These are phyloP conservation scores for Ganoderma sinense DNA, from an alignment of 1,284 basidiomycete genomes.

Conservation along the genomic window DNA sequence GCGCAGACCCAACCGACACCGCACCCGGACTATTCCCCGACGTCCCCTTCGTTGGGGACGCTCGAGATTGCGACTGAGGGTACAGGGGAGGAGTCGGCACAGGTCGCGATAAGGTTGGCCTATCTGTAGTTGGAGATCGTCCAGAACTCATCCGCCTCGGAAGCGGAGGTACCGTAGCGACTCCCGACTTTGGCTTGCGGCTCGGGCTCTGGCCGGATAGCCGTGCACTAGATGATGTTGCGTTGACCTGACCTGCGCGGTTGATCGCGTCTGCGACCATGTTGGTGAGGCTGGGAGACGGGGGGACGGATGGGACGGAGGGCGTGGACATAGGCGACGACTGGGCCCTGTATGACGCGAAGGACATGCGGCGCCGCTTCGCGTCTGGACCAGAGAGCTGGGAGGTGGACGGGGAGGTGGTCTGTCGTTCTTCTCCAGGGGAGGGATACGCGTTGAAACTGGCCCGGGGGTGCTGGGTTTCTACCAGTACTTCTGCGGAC, in stretches of 20 bases:
- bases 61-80: background rate
- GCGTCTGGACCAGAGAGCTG: background rate
- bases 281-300: slow-evolving; percentile 27
- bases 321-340: slow-evolving; percentile 33
- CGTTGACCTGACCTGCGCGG: slow-evolving; percentile 17
- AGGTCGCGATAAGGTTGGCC: background rate
- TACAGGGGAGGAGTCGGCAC: background rate
- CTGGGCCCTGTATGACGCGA: slow-evolving; percentile 26
- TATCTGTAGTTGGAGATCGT: background rate
- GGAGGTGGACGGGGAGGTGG: background rate
- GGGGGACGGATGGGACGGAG: slow-evolving; percentile 22
- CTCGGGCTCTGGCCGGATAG: background rate
- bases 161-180: background rate
- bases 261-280: slow-evolving; percentile 33
- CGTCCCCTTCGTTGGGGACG: background rate
- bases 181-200: background rate
- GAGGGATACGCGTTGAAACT: background rate
- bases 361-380: slow-evolving; percentile 24
- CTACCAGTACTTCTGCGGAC: background rate
- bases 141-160: background rate
- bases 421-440: background rate
- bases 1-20: slow-evolving; percentile 24
- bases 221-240: background rate
- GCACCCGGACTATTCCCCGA: slow-evolving; percentile 5
- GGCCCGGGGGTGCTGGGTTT: background rate